Evolutionary conservation across 306 rosid species (phyloP), one percentile per base, ranked within the genome.

Genomic region (Calophaca sinica): DNA sequence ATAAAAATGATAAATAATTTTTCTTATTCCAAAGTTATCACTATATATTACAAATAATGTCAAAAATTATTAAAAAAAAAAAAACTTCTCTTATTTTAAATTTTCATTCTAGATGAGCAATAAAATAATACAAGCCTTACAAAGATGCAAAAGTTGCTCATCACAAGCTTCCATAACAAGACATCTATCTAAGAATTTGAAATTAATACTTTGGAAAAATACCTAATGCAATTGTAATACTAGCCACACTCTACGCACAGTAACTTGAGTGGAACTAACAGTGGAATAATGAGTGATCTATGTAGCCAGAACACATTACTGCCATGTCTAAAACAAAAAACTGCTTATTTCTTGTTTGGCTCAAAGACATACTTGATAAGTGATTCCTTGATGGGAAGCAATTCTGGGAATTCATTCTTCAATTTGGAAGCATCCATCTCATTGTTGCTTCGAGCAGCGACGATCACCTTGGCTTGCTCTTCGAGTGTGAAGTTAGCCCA

Each of bases 401-500:
- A 72, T 77, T 91, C 96, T 0, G 97, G 96, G 88, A 91, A 91
- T 84, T 91, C 97, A 2, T 69, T 78, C 80, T 86, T 89, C 88
- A 91, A 85, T 83, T 89, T 91, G 6, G 93, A 78, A 9, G 79
- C 91, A 42, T 91, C 97, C 97, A 91, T 72, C 82, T 91, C 97
- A 41, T 91, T 91, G 96, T 91, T 91, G 89, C 97, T 91, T 74
- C 97, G 76, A 9, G 97, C 86, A 14, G 96, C 97, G 26, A 91
- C 96, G 0, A 91, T 91, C 48, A 89, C 97, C 86, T 89, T 89
- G 68, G 97, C 96, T 88, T 91, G 97, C 83, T 91, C 97, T 72
- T 91, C 97, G 4, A 91, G 86, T 3, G 87, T 87, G 85, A 91
- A 91, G 86, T 91, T 91, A 10, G 11, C 57, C 87, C 88, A 91